Base-by-base conservation (phyloP, 176 grass and related monocot genomes). In the Raddia distichophylla region DNA sequence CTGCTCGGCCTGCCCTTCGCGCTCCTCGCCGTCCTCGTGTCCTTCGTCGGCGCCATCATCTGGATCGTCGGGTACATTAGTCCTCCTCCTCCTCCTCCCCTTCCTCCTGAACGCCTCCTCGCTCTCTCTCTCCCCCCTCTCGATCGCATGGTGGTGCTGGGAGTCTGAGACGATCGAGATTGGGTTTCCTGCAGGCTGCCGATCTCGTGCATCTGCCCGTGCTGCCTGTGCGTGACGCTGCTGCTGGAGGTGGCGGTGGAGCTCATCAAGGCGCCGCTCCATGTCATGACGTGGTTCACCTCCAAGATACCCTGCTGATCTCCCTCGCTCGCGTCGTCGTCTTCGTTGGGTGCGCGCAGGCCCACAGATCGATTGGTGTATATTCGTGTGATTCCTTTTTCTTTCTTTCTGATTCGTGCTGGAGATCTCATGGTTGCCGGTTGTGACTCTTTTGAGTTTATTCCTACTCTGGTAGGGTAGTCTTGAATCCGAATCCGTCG, bases 251-350 rank as follows among this genome's bases (percentile, higher is more conserved):
- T 75, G 71, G 83, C 91, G 33, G 84, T 86, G 74, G 88, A 94
- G 88, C 91, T 94, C 65, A 75, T 94, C 52, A 94, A 91, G 77
- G 82, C 88, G 64, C 91, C 86, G 71, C 88, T 94, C 53, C 91
- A 94, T 43, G 91, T 91, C 83, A 94, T 94, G 83, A 85, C 86
- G 11, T 94, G 91, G 88, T 94, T 91, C 86, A 91, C 91, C 75
- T 84, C 88, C 66, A 78, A 91, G 88, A 94, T 94, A 70, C 91
- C 91, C 45, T 91, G 91, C 34, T 93, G 67, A 77, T 53, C 8
- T 61, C 54, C 6, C 54, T 19, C 50, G 4, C 12, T 62, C 51
- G 59, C 4, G 37, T 40, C 19, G 2, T 27, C 37, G 16, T 50
- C 40, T n/a, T 49, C 2, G 32, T 53, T 60, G 15, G 5, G 4